Conservation (phyloP, 73 alveolate species). For the Tetrahymena thermophila region DNA sequence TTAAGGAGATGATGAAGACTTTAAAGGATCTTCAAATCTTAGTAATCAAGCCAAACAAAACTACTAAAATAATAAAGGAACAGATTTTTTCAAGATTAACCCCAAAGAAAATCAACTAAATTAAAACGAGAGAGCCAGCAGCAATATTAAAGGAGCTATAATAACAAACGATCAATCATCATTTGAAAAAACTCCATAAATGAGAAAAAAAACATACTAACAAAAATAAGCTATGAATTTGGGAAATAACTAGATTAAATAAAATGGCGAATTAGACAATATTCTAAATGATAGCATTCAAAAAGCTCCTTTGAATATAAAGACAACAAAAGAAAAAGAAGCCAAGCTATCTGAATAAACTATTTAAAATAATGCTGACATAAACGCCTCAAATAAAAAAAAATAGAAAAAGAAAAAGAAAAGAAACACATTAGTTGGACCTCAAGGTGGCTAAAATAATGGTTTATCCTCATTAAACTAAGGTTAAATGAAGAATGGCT, state of each 20-base stretch:
- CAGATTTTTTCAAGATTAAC: neutral
- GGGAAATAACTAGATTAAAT: neutral
- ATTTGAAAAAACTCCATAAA: neutral
- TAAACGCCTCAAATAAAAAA: neutral
- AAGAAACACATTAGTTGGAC: neutral
- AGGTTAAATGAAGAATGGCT: neutral
- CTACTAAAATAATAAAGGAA: neutral
- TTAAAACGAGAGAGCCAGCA: neutral
- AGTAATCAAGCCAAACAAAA: neutral
- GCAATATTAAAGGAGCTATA: neutral
- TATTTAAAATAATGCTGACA: neutral
- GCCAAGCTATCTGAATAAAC: neutral
- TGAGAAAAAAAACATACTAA: neutral
- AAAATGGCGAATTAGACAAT: neutral
- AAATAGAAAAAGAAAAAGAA: neutral
- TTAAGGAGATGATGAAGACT: neutral
- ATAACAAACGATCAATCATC: neutral
- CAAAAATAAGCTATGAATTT: too few species aligned
- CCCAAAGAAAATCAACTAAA: neutral
- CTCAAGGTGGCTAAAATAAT: neutral
- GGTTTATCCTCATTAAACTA: neutral
- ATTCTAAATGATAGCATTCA: neutral
- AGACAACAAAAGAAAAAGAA: neutral
- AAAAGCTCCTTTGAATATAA: neutral
- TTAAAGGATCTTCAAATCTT: neutral